Evolutionary conservation across 116 monocot genomes (phyloP), one percentile per base, ranked within the genome.

Genomic region (Phalaenopsis hybrid): DNA sequence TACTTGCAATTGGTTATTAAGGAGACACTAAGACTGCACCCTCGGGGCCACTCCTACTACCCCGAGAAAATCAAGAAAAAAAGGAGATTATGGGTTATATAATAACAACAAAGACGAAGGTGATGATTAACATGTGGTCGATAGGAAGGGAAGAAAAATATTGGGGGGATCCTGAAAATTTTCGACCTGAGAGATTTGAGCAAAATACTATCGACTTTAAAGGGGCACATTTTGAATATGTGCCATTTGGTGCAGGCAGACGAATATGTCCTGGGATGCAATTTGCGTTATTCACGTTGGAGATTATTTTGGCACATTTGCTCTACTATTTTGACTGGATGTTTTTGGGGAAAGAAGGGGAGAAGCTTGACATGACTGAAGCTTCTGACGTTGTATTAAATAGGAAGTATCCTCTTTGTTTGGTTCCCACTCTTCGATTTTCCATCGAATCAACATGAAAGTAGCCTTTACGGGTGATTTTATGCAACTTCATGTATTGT

Each of bases 291-390:
- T 16, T 25, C 0, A 31, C 0, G 8, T 23, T 77, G 12, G 77
- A 50, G 51, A 10, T 28, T 37, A 3, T 23, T 1, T 9, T 77
- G 3, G 51, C 48, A 4, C 6, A 77, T 28, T 77, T 77, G 77
- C 77, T 77, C 28, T 77, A 50, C 31, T 51, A 51, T 51, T 77
- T 77, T 28, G 77, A 77, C 21, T 52, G 77, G 77, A 16, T 37
- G 72, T 37, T 15, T 37, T 37, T 37, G 2, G 77, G n/a, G 28
- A 18, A n/a, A 1, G 20, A 44, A 8, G 45, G 16, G 23, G 25
- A 11, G 21, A 41, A 76, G 20, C 10, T 76, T 0, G 76, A 76
- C 12, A 76, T 76, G 76, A 8, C 1, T 3, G 76, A 76, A 50
- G 49, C 25, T 49, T 76, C 25, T 76, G 76, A 49, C 4, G 8